Base-by-base conservation (phyloP, 306 rosid species). In the Rosa chinensis region DNA sequence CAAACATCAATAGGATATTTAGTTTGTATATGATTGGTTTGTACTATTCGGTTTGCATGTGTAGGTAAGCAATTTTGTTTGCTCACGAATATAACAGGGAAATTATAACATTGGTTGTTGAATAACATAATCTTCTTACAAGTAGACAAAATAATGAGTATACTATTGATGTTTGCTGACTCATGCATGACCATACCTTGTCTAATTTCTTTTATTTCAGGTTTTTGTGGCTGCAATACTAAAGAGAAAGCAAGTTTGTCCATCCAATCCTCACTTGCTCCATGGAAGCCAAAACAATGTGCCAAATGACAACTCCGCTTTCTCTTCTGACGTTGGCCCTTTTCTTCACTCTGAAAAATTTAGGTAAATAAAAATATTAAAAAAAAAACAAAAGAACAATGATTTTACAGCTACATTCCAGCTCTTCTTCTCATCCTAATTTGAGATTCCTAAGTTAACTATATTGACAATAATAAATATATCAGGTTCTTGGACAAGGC, bases 401-500 rank as follows among this genome's bases (percentile, higher is more conserved):
- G 10, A 21, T 43, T 67, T 64, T 10, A 17, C 8, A 49, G 18
- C 55, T 17, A 53, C 9, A 52, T 53, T 53, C 23, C 63, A n/a
- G 63, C 63, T 25, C 37, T 28, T 59, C 66, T 23, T 12, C 37
- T 61, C 7, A 61, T 25, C 39, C 17, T 64, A 23, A 5, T 63
- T 12, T 32, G 5, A 28, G 37, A 63, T 63, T 61, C 67, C 4
- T 32, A 63, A 28, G 5, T 11, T 8, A 9, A 62, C 35, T 28
- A 25, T 25, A 13, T 14, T 32, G 20, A 1, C 4, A 62, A 32
- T 28, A 6, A 64, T 64, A 32, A 28, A 64, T 32, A 32, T 35
- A 5, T 50, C 88, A 93, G 98, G 86, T 94, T 91, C 87, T 85
- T 96, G 87, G 94, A 96, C 77, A 96, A 91, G 82, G 99, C 99